Conservation (phyloP, 177 flowering plant genomes). For the Vitis hybrid region DNA sequence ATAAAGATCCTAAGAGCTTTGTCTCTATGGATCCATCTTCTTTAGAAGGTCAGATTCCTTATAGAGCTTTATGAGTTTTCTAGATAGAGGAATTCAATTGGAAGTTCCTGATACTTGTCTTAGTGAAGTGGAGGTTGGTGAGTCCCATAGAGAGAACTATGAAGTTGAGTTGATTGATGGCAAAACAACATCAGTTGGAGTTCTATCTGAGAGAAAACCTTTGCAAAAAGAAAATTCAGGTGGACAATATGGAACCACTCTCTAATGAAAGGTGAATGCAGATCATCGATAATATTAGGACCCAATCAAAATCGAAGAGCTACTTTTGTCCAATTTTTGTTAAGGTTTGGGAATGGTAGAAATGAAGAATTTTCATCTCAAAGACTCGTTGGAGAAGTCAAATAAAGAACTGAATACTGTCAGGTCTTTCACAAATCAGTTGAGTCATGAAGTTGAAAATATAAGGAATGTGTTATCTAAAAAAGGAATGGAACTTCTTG, state of each 20-base stretch:
- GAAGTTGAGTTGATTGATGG: neutral
- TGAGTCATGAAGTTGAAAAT: constrained; percentile 23
- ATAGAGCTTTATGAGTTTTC: neutral
- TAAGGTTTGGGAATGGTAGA: constrained; percentile 20
- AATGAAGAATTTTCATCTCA: constrained; percentile 35
- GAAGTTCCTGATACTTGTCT: constrained; percentile 12
- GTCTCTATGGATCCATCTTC: neutral
- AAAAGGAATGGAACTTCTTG: constrained; percentile 37
- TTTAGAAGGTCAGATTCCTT: constrained; percentile 3
- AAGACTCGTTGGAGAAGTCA: constrained; percentile 29
- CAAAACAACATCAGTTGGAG: too few species aligned
- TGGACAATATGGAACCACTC: too few species aligned
- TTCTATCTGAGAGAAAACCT: too few species aligned
- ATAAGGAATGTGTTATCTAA: constrained; percentile 29
- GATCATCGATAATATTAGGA: too few species aligned
- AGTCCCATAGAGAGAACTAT: constrained; percentile 4
- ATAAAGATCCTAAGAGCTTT: neutral
- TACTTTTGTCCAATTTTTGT: too few species aligned
- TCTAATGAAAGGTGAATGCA: too few species aligned
- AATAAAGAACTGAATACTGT: constrained; percentile 33
- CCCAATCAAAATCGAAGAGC: too few species aligned
- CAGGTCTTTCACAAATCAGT: constrained; percentile 21
- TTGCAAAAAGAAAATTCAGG: too few species aligned
- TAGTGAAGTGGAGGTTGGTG: neutral
- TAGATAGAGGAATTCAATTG: neutral